A percentile compares a stretch with the other conserved stretches of the same genome.
phyloP scores from a whole-genome alignment of 306 rosid genomes.

The Castanopsis chinensis region DNA sequence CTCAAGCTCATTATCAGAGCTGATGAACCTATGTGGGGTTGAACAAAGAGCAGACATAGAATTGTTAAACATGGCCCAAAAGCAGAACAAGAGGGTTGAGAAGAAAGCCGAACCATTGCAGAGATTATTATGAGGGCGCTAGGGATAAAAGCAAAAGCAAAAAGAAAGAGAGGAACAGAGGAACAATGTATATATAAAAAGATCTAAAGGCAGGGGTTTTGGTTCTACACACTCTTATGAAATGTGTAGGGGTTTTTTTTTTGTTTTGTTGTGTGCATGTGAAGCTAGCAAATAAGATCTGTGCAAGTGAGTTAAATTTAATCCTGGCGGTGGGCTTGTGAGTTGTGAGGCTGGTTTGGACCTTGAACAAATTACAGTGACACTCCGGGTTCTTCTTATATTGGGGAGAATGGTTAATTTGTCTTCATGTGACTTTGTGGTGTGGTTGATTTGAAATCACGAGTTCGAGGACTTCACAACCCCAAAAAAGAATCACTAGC shows the following conservation, averaged over 20 bases:
- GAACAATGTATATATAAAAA: conserved; percentile 12
- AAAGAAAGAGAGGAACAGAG: conserved; percentile 17
- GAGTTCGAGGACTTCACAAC: neutral
- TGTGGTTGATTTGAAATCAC: neutral
- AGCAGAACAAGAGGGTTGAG: conserved; percentile 10
- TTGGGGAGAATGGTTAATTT: neutral
- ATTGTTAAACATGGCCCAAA: conserved; percentile 19
- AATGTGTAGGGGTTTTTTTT: neutral
- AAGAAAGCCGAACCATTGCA: conserved; percentile 38
- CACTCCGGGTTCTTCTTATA: neutral
- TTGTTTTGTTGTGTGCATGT: conserved; percentile 30
- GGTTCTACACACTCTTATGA: neutral
- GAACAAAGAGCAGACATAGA: conserved; percentile 38
- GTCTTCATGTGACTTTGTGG: neutral
- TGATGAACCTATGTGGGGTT: conserved; percentile 39
- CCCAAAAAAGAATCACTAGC: too few relatives aligned
- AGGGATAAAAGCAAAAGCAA: conserved; percentile 16
- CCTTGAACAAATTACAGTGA: neutral
- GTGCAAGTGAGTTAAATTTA: conserved; percentile 26
- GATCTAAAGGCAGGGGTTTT: neutral
- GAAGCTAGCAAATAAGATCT: conserved; percentile 4
- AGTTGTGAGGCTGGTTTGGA: conserved; percentile 2
- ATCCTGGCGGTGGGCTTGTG: conserved; percentile 12
- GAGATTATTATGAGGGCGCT: neutral
- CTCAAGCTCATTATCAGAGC: conserved; percentile 58